Evolutionary conservation across 768 basidiomycete species (phyloP).

Genomic region (Naganishia randhawae): DNA sequence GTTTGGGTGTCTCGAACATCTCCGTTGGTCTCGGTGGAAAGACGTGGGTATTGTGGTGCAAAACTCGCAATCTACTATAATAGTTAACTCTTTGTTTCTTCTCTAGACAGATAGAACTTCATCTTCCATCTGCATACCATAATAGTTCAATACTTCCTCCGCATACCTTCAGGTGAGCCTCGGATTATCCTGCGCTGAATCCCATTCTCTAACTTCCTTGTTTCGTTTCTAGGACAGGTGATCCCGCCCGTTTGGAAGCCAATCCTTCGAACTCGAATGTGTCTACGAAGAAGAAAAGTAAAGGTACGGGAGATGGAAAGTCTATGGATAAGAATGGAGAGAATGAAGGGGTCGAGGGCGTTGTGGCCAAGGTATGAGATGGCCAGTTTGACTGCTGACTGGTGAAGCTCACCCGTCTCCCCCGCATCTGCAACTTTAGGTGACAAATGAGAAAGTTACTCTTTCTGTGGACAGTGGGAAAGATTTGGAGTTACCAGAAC

Average conservation of each 20-base stretch:
- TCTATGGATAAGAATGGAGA: not conserved
- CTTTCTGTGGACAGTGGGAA: slow-evolving; percentile 63
- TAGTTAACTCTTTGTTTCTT: not conserved
- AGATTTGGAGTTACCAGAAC: slow-evolving; percentile 76
- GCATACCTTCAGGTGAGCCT: slow-evolving; percentile 70
- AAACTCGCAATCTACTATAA: no score
- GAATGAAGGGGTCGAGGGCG: slow-evolving; percentile 20
- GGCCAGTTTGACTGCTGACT: not conserved
- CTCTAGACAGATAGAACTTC: slow-evolving; percentile 74
- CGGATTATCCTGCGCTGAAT: not conserved
- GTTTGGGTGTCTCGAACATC: slow-evolving; percentile 67
- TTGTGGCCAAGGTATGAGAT: slow-evolving; percentile 50
- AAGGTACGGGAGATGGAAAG: slow-evolving; percentile 31
- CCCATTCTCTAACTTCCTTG: not conserved
- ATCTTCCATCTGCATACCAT: slow-evolving; percentile 77
- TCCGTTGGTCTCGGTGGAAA: slow-evolving; percentile 86
- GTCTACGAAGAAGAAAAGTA: slow-evolving; percentile 48
- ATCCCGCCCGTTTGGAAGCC: slow-evolving; percentile 79
- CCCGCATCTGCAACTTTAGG: slow-evolving; percentile 33
- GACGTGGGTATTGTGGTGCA: slow-evolving; percentile 61
- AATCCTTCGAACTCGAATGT: slow-evolving; percentile 50
- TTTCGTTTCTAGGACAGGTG: slow-evolving; percentile 61
- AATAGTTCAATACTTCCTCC: slow-evolving; percentile 69
- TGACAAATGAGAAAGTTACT: slow-evolving; percentile 74
- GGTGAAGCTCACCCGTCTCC: not conserved